Percentiles rank a stretch among this genome's conserved stretches.
Conservation (phyloP, 2,329 filamentous ascomycete genomes). For the Metarhizium sp. region DNA sequence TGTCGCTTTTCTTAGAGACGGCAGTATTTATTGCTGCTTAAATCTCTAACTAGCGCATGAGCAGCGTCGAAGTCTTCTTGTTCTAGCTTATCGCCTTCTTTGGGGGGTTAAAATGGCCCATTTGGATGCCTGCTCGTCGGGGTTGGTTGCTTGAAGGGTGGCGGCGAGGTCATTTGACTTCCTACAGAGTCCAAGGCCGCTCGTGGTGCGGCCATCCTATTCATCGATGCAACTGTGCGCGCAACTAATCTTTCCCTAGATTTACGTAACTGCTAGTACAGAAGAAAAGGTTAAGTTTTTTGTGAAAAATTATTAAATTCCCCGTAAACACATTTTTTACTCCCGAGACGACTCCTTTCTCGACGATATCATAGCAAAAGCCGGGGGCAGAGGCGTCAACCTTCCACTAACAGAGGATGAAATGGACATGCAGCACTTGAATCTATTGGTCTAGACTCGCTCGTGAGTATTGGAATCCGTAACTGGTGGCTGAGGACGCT, state of each 20-base stretch:
- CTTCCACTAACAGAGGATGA: conserved; percentile 12
- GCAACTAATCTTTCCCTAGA: not conserved
- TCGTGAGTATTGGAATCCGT: conserved; percentile 10
- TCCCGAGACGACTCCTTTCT: conserved; percentile 15
- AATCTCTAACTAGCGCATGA: too few relatives aligned
- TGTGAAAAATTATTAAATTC: conserved; percentile 12
- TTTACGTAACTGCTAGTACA: conserved; percentile 18
- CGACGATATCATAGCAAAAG: conserved; percentile 11
- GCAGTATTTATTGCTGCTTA: too few relatives aligned
- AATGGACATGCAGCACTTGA: not conserved
- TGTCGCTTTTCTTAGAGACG: too few relatives aligned
- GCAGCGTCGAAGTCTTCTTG: too few relatives aligned
- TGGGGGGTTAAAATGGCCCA: too few relatives aligned
- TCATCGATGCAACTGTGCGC: too few relatives aligned
- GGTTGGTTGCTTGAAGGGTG: too few relatives aligned
- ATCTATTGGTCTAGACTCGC: conserved; percentile 10
- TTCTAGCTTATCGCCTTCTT: too few relatives aligned
- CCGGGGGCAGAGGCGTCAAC: conserved; percentile 16
- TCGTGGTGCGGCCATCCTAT: too few relatives aligned
- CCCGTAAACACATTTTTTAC: conserved; percentile 20
- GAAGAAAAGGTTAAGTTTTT: conserved; percentile 19
- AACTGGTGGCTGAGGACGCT: conserved; percentile 10
- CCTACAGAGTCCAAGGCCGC: too few relatives aligned
- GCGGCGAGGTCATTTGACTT: too few relatives aligned
- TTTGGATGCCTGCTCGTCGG: too few relatives aligned